Base-by-base conservation (phyloP, 1,284 basidiomycete species). In the Pseudozyma sp. region DNA sequence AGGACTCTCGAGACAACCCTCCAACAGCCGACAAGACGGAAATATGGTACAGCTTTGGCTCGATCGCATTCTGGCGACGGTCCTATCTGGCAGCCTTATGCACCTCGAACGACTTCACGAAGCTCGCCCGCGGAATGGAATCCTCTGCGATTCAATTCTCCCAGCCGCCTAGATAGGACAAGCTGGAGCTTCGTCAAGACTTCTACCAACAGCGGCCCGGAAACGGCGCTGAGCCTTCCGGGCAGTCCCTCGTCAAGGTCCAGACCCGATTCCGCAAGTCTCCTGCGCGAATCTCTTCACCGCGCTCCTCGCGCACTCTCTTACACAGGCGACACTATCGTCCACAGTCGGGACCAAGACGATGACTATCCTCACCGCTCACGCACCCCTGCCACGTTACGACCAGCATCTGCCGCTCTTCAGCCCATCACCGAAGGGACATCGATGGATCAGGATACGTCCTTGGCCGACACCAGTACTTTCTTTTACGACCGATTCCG, bases 341-440 rank as follows among this genome's bases (percentile, higher is more conserved):
- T 47, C 31, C 19, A 7, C 31, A 24, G 4, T 24, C 24, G 24
- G 24, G 24, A 24, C 37, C 24, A 40, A 29, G 49, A 60, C 7
- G 39, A 24, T 7, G 57, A 31, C 16, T 8, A 4, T 3, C 7
- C 44, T 5, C 16, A 39, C 9, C 30, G 33, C 5, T 16, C 44
- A 7, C 9, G 9, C 33, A 58, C 47, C 4, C 47, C 56, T 3
- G 34, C 52, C 4, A 52, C 64, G 0, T 34, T 50, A 2, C 31
- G 57, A 31, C 57, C 57, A 2, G 47, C n/a, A 3, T 66, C 64
- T 3, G 43, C 37, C 13, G 43, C 44, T 1, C 53, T 66, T 5
- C 54, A 60, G 7, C 49, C 64, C 1, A 66, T 66, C 19, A 17
- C 52, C 14, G 64, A 66, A 39, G 47, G 43, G 6, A 48, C 52